These are phyloP conservation scores for Boechera retrofracta DNA, from an alignment of 345 rosid genomes.

Conservation along the genomic window DNA sequence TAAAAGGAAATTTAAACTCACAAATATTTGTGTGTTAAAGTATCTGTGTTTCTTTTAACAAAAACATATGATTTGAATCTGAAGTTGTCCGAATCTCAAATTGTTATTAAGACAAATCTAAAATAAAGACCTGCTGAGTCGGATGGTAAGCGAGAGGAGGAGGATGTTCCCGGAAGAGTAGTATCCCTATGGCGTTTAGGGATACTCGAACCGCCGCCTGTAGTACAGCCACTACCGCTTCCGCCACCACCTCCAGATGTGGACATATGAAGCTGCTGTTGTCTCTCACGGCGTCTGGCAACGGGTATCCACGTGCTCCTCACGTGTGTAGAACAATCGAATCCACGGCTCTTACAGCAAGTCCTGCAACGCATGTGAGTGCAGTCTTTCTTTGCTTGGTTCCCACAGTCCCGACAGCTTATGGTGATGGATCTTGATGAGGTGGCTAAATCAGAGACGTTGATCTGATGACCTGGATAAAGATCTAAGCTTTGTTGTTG, in stretches of 20 bases:
- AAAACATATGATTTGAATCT: conserved; percentile 30
- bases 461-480: conserved; percentile 55
- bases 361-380: conserved; percentile 78
- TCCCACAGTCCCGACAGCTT: conserved; percentile 87
- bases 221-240: conserved; percentile 16
- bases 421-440: conserved; percentile 47
- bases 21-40: background rate
- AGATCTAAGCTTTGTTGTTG: conserved; percentile 66
- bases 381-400: conserved; percentile 90
- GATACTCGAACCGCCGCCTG: conserved; percentile 20
- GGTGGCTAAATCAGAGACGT: conserved; percentile 53
- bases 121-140: conserved; percentile 38
- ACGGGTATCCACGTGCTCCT: conserved; percentile 92
- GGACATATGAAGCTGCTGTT: conserved; percentile 50
- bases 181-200: conserved; percentile 41
- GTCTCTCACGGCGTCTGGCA: conserved; percentile 76
- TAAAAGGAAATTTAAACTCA: background rate
- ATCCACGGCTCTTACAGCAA: conserved; percentile 86
- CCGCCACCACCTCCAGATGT: conserved; percentile 35
- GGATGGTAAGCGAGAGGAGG: conserved; percentile 40
- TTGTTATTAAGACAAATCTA: background rate
- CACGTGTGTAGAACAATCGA: conserved; percentile 78
- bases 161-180: conserved; percentile 33
- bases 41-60: background rate
- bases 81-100: conserved; percentile 15